Conservation (phyloP, 495 filamentous ascomycete species). For the Lichenothelia convexa region DNA sequence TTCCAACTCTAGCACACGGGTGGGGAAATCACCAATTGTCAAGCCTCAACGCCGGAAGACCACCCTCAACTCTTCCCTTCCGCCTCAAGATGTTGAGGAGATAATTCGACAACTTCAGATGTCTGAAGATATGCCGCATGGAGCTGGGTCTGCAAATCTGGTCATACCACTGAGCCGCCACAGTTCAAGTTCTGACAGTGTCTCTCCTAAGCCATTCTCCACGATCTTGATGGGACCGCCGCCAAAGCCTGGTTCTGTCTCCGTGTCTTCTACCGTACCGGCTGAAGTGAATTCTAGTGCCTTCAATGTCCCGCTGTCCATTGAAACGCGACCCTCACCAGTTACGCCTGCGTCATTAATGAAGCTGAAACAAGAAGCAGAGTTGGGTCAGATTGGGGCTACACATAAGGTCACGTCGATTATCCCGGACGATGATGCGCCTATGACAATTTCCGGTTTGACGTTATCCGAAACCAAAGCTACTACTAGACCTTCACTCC, state of each 20-base stretch:
- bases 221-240: constrained; percentile 59
- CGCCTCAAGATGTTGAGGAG: constrained; percentile 16
- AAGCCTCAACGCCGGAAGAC: constrained; percentile 54
- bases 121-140: constrained; percentile 8
- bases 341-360: too few relatives aligned
- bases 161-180: constrained; percentile 27
- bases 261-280: constrained; percentile 34
- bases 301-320: too few relatives aligned
- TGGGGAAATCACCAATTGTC: constrained; percentile 61
- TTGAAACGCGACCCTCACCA: too few relatives aligned
- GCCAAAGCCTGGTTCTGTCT: constrained; percentile 30
- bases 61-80: constrained; percentile 15
- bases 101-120: constrained; percentile 17
- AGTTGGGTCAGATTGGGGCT: too few relatives aligned
- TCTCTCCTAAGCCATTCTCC: constrained; percentile 51
- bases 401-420: too few relatives aligned
- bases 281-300: too few relatives aligned
- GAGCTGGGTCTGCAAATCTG: constrained; percentile 4
- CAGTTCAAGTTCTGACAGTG: constrained; percentile 46
- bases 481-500: too few relatives aligned
- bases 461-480: too few relatives aligned
- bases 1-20: constrained; percentile 10
- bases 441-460: too few relatives aligned
- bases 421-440: too few relatives aligned
- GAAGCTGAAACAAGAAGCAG: too few relatives aligned